Conservation (phyloP, 2,329 filamentous ascomycete species). For the Mycogone perniciosa region DNA sequence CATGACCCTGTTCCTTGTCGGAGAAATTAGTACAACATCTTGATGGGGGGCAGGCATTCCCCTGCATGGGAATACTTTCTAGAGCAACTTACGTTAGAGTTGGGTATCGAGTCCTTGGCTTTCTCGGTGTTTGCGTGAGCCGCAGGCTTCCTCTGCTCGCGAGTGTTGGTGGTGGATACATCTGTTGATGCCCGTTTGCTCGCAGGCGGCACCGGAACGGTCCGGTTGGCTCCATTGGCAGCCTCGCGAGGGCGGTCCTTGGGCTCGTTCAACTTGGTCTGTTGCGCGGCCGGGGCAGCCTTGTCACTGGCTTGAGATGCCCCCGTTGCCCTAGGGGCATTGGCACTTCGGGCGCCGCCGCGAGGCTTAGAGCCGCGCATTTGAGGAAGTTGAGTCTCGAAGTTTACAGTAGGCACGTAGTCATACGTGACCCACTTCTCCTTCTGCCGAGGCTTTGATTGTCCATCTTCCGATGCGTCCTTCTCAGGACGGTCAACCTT, state of each 20-base stretch:
- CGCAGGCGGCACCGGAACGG: constrained; percentile 30
- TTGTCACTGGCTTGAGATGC: constrained; percentile 33
- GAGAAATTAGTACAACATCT: constrained; percentile 2
- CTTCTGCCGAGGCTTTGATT: constrained; percentile 55
- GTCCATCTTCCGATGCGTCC: constrained; percentile 49
- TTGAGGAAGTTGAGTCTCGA: constrained; percentile 71
- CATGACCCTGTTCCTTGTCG: constrained; percentile 22
- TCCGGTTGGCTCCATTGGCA: constrained; percentile 27
- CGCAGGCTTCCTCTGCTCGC: constrained; percentile 42
- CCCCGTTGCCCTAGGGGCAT: constrained; percentile 32
- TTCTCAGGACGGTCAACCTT: constrained; percentile 54
- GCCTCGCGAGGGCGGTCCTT: constrained; percentile 32
- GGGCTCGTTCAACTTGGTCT: constrained; percentile 28
- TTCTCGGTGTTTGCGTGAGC: constrained; percentile 31
- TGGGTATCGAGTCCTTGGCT: constrained; percentile 32
- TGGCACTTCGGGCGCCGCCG: constrained; percentile 41
- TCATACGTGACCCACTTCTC: constrained; percentile 80
- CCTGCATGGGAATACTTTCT: background rate
- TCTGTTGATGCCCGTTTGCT: constrained; percentile 43
- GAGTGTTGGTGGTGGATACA: constrained; percentile 25
- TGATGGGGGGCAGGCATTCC: background rate
- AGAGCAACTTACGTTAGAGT: constrained; percentile 34
- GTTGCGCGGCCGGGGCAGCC: constrained; percentile 21
- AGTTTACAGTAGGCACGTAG: constrained; percentile 78
- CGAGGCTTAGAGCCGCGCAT: constrained; percentile 45